phyloP scores from a whole-genome alignment of 2,329 filamentous ascomycete genomes.

The Xylariaceae sp. region DNA sequence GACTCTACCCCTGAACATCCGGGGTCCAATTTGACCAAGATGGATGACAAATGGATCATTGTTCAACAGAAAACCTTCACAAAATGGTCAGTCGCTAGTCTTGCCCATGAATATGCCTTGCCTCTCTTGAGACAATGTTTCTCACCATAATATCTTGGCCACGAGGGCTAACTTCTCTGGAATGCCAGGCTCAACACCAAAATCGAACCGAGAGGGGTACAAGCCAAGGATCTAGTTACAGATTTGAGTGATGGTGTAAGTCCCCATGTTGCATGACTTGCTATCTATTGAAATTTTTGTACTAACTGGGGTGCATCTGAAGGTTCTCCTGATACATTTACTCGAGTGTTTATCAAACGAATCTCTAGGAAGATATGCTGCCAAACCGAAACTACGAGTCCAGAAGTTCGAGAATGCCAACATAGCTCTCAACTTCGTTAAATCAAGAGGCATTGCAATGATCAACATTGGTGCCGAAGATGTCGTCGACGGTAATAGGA shows the following conservation, averaged over 20 bases:
- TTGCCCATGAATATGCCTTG: background rate
- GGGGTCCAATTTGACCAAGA: constrained; percentile 56
- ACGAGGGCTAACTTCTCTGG: constrained; percentile 31
- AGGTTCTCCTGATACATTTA: constrained; percentile 95
- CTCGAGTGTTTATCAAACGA: constrained; percentile 95
- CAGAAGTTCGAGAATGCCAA: constrained; percentile 99
- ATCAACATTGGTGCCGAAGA: constrained; percentile 98
- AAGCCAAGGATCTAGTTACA: constrained; percentile 84
- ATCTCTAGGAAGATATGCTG: constrained; percentile 94
- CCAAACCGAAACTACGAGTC: constrained; percentile 93
- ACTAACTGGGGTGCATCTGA: constrained; percentile 20
- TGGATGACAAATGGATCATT: constrained; percentile 74
- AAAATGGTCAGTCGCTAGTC: constrained; percentile 73
- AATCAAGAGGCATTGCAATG: constrained; percentile 89
- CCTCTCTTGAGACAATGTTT: constrained; percentile 30
- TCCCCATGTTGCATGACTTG: constrained; percentile 35
- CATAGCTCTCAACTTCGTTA: constrained; percentile 92
- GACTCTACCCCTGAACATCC: constrained; percentile 57
- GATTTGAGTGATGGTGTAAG: constrained; percentile 94
- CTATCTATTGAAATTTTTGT: background rate
- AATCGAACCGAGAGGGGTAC: constrained; percentile 76
- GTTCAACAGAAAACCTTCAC: constrained; percentile 99
- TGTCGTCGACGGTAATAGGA: constrained; percentile 95
- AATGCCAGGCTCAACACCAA: constrained; percentile 89
- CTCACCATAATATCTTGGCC: constrained; percentile 1